Base-by-base conservation (phyloP, 2,329 filamentous ascomycete species). In the Talaromyces albobiverticillius region DNA sequence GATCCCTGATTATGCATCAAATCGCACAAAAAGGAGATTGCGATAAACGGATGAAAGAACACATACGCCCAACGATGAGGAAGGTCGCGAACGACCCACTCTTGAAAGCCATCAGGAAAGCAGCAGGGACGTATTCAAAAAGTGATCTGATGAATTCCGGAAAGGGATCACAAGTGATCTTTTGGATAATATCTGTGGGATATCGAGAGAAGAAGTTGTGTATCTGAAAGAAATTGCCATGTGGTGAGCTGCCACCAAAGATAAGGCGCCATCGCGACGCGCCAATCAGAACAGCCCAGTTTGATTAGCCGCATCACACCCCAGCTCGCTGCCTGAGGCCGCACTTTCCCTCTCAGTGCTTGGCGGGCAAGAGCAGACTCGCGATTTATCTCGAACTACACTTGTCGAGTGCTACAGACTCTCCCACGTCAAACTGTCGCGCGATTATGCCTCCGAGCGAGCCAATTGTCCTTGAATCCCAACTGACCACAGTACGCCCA, bases 1-100 rank as follows among this genome's bases (percentile, higher is more conserved):
- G 34, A 23, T 36, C 9, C n/a, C 18, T 11, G 8, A 26, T 47
- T 20, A 3, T 40, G n/a, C n/a, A n/a, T n/a, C n/a, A n/a, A n/a
- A n/a, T n/a, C n/a, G 26, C 26, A 6, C 10, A 32, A 32, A 38
- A 41, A 54, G 52, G 11, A 16, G 25, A 13, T 18, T 29, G 14
- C 14, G 41, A 29, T 31, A 31, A 10, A 20, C 18, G 41, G 34
- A 45, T 10, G 45, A 40, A 14, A 51, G 60, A 32, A 54, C 49
- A 84, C 90, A 70, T 82, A 96, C 93, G 91, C 61, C 90, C 92
- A 62, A 97, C 87, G 69, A 99, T 96, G 74, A 99, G 87, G 70
- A 96, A 96, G 45, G 94, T 96, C 73, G 92, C 91, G 71, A 99
- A 99, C 47, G 90, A 90, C 65, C 78, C 77, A 46, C 63, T 70